Percentiles rank a stretch among this genome's conserved stretches.
Conservation (phyloP, 768 basidiomycete genomes). For the Leccinellum luteum region DNA sequence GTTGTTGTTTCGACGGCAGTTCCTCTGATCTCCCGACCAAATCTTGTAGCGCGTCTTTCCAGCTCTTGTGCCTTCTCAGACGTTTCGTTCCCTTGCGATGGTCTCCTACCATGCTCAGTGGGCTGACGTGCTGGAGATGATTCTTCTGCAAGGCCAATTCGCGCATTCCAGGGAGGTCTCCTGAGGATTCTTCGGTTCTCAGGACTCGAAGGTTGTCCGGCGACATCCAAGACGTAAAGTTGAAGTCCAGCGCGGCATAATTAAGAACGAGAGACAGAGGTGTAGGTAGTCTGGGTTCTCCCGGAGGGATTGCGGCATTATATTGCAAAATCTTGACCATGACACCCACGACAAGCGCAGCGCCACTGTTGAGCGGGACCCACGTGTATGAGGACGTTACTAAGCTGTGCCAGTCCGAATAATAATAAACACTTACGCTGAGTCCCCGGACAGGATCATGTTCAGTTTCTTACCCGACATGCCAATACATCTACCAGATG, state of each 20-base stretch:
- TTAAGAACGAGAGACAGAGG: slow-evolving; percentile 84
- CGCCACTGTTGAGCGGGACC: slow-evolving; percentile 58
- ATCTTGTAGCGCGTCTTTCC: slow-evolving; percentile 57
- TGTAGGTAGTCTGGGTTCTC: slow-evolving; percentile 50
- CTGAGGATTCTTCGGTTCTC: slow-evolving; percentile 82
- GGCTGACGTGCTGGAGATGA: slow-evolving; percentile 86
- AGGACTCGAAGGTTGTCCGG: slow-evolving; percentile 79
- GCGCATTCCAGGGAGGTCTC: slow-evolving; percentile 69
- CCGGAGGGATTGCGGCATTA: slow-evolving; percentile 31
- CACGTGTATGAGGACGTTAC: slow-evolving; percentile 10
- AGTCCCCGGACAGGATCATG: slow-evolving; percentile 86
- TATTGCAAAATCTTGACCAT: slow-evolving; percentile 83
- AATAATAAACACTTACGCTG: slow-evolving; percentile 69
- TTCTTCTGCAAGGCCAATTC: slow-evolving; percentile 78
- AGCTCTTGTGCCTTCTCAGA: slow-evolving; percentile 53
- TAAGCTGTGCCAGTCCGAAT: neutral
- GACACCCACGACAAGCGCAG: slow-evolving; percentile 79
- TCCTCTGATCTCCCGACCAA: slow-evolving; percentile 42
- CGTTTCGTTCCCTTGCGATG: slow-evolving; percentile 37
- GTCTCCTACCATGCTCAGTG: slow-evolving; percentile 88
- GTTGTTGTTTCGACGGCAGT: slow-evolving; percentile 10
- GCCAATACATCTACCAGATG: slow-evolving; percentile 76
- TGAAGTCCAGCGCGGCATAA: slow-evolving; percentile 94
- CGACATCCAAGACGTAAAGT: slow-evolving; percentile 97
- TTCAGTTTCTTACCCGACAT: slow-evolving; percentile 83